Evolutionary conservation across 2,329 filamentous ascomycete genomes (phyloP).

Genomic region (Exophiala sp.): DNA sequence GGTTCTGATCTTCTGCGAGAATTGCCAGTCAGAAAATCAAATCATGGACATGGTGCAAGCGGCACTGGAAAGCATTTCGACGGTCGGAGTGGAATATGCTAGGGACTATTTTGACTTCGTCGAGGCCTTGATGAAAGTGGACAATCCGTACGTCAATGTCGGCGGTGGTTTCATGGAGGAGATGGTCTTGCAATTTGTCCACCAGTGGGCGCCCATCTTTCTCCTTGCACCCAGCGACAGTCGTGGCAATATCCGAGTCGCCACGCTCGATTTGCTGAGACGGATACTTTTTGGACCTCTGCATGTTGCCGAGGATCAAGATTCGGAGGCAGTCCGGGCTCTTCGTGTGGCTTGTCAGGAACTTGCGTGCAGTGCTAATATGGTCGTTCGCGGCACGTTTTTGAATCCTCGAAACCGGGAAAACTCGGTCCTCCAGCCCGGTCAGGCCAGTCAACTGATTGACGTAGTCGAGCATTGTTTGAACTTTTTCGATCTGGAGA

Average conservation of each 20-base stretch:
- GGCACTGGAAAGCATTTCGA: constrained; percentile 43
- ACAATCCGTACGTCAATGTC: constrained; percentile 29
- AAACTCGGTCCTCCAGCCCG: constrained; percentile 14
- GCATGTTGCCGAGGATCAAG: constrained; percentile 32
- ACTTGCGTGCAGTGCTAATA: constrained; percentile 14
- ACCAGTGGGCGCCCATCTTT: constrained; percentile 48
- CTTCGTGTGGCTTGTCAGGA: constrained; percentile 13
- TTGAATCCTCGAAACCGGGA: constrained; percentile 16
- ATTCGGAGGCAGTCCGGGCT: constrained; percentile 7
- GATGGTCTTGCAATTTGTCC: constrained; percentile 38
- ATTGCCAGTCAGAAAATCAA: constrained; percentile 34
- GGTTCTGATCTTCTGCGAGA: constrained; percentile 49
- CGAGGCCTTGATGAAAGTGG: constrained; percentile 44
- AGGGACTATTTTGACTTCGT: constrained; percentile 49
- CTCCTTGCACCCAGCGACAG: constrained; percentile 46
- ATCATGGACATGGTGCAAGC: constrained; percentile 38
- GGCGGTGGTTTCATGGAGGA: constrained; percentile 34
- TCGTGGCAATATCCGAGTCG: constrained; percentile 38
- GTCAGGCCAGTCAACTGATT: constrained; percentile 24
- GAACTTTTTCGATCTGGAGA: constrained; percentile 20
- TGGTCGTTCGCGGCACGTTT: constrained; percentile 16
- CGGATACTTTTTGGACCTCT: constrained; percentile 38
- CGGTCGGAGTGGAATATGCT: constrained; percentile 45
- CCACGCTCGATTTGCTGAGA: constrained; percentile 42
- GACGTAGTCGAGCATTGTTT: constrained; percentile 22